Conservation (phyloP, 1,284 basidiomycete species). For the Afroboletus lepidellus region DNA sequence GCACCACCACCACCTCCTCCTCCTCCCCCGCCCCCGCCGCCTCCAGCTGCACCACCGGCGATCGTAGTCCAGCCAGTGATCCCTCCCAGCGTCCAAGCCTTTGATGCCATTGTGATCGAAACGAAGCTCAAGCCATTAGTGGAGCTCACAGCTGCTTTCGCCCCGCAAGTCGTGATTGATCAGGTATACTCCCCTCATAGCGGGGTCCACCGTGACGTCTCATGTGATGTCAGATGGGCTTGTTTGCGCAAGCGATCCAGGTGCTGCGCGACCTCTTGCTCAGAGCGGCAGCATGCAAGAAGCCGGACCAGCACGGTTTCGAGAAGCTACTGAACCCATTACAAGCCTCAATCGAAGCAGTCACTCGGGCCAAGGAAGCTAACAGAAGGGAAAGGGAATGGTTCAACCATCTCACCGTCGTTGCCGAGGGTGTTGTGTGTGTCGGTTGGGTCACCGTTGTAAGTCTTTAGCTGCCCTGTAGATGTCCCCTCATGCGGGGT, state of each 20-base stretch:
- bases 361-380: constrained; percentile 81
- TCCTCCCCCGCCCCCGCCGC: constrained; percentile 43
- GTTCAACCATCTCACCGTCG: constrained; percentile 77
- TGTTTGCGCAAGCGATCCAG: constrained; percentile 70
- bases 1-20: constrained; percentile 8
- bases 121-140: constrained; percentile 74
- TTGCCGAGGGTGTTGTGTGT: constrained; percentile 83
- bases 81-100: constrained; percentile 70
- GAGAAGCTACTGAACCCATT: constrained; percentile 70
- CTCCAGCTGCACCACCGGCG: constrained; percentile 40
- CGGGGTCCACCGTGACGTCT: constrained; percentile 3
- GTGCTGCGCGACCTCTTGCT: constrained; percentile 71
- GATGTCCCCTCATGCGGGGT: constrained; percentile 6
- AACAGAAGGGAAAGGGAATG: constrained; percentile 82
- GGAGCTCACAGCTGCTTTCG: constrained; percentile 73
- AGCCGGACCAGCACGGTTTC: constrained; percentile 69
- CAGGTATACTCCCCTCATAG: constrained; percentile 57
- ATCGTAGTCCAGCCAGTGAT: constrained; percentile 39
- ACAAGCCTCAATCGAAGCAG: constrained; percentile 70
- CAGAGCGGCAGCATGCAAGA: constrained; percentile 72
- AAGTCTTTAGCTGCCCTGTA: constrained; percentile 30
- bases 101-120: constrained; percentile 71
- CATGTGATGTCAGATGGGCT: constrained; percentile 51
- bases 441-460: constrained; percentile 93
- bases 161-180: constrained; percentile 67